These are phyloP conservation scores for Cryoendolithus antarcticus DNA, from an alignment of 2,329 filamentous ascomycete species.

Conservation along the genomic window DNA sequence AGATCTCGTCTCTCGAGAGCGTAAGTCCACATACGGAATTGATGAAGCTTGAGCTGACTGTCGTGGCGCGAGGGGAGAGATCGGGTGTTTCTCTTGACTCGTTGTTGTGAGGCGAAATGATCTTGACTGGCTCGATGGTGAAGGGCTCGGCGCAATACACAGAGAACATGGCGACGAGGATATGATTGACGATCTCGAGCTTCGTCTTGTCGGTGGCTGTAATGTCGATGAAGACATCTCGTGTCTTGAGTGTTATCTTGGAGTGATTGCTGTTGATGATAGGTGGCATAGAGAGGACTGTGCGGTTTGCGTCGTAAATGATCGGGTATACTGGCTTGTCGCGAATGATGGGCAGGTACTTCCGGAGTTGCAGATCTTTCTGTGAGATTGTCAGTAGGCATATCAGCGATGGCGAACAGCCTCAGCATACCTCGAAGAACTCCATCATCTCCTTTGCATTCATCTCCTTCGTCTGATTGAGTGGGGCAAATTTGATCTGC, in stretches of 20 bases:
- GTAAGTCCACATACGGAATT: slow-evolving; percentile 81
- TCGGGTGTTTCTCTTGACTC: slow-evolving; percentile 71
- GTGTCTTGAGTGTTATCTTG: slow-evolving; percentile 85
- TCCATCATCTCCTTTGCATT: slow-evolving; percentile 78
- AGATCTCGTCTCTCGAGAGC: slow-evolving; percentile 62
- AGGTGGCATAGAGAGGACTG: slow-evolving; percentile 84
- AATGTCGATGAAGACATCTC: slow-evolving; percentile 92
- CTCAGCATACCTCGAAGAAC: slow-evolving; percentile 58
- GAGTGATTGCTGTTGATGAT: slow-evolving; percentile 98
- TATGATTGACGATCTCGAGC: slow-evolving; percentile 88
- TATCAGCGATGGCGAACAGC: neutral
- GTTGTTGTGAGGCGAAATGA: slow-evolving; percentile 82
- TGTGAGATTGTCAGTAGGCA: slow-evolving; percentile 27
- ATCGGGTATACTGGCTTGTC: slow-evolving; percentile 92
- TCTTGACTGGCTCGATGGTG: slow-evolving; percentile 86
- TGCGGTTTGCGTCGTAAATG: slow-evolving; percentile 78
- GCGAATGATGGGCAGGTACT: slow-evolving; percentile 85
- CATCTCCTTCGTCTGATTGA: slow-evolving; percentile 88
- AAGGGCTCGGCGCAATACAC: slow-evolving; percentile 78
- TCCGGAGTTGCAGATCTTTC: slow-evolving; percentile 81
- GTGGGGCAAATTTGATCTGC: slow-evolving; percentile 77
- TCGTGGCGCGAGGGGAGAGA: slow-evolving; percentile 60
- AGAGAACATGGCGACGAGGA: slow-evolving; percentile 95
- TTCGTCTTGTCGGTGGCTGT: slow-evolving; percentile 95
- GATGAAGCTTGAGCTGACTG: slow-evolving; percentile 84